Percentiles rank a stretch among this genome's conserved stretches.
These are phyloP conservation scores for Canna indica DNA, from an alignment of 176 grass and related monocot species.

Conservation along the genomic window DNA sequence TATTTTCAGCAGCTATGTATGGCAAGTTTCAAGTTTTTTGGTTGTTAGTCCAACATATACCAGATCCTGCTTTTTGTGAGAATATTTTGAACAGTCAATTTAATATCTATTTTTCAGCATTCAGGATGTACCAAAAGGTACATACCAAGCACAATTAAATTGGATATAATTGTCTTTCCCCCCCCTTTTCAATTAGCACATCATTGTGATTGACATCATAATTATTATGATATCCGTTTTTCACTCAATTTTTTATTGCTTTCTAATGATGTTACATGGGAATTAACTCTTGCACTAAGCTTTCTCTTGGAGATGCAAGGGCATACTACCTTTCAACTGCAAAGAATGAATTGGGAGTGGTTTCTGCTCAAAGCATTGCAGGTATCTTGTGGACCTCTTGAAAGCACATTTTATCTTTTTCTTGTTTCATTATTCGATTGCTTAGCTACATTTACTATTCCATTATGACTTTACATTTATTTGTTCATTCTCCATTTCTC, in stretches of 20 bases:
- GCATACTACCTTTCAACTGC: slow-evolving; percentile 97
- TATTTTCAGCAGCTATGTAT: no score
- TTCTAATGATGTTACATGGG: slow-evolving; percentile 9
- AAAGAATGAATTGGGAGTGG: slow-evolving; percentile 83
- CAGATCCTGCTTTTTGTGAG: no score
- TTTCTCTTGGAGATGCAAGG: slow-evolving; percentile 95
- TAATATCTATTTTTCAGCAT: no score
- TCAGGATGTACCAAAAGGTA: no score
- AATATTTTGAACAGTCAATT: no score
- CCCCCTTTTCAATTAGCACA: no score
- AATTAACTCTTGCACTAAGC: slow-evolving; percentile 41
- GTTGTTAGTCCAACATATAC: no score
- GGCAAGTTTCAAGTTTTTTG: no score
- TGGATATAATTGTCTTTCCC: no score
- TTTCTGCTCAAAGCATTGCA: slow-evolving; percentile 87
- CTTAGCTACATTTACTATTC: not conserved
- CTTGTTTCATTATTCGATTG: not conserved
- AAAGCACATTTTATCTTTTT: not conserved
- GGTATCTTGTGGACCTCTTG: slow-evolving; percentile 27
- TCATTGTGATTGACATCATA: not conserved
- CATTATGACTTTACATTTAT: not conserved
- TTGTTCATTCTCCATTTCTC: not conserved
- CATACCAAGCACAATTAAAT: no score
- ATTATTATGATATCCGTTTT: not conserved
- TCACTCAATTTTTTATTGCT: not conserved